Base-by-base conservation (phyloP, 2,329 filamentous ascomycete species). In the Colletotrichum magnum region DNA sequence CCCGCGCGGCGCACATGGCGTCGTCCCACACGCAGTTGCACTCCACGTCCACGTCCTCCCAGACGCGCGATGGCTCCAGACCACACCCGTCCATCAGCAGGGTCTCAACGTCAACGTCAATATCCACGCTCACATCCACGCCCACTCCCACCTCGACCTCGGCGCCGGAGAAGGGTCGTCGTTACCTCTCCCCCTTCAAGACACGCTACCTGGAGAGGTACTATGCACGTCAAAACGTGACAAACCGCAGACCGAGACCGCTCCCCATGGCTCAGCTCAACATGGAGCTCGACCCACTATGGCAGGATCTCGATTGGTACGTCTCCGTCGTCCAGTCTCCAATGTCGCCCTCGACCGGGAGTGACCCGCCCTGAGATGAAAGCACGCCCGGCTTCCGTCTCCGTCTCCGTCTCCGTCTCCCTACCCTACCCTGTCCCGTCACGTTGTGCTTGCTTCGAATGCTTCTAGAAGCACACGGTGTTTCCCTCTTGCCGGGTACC, bases 261-360 rank as follows among this genome's bases (percentile, higher is more conserved):
- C 71, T 75, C 71, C 60, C 63, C 59, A 78, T 77, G 73, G 70
- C 76, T 51, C 73, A 74, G 73, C 74, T 80, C 74, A 83, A 87
- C 78, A 79, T 79, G 74, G 84, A 85, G 60, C 75, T 84, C 65
- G 89, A 90, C 83, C 86, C 86, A 84, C 84, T 90, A 86, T 94
- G 92, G 92, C 90, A 93, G 77, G 87, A 93, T 79, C 86, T 93
- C 76, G 89, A 94, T 82, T 92, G 91, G 92, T 94, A 87, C 77
- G 89, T 86, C 57, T 68, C 32, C 60, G 16, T 45, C 57, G 32
- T 36, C 32, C 32, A 36, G 32, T 56, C 16, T 58, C 36, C 21
- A 24, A 24, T 24, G 21, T 24, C 21, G 21, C 21, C 21, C 21
- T 24, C 3, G 21, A 24, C 21, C 21, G 21, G 21, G 21, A 24